Conservation (phyloP, 768 basidiomycete genomes). For the Boletus vermiculosoides region DNA sequence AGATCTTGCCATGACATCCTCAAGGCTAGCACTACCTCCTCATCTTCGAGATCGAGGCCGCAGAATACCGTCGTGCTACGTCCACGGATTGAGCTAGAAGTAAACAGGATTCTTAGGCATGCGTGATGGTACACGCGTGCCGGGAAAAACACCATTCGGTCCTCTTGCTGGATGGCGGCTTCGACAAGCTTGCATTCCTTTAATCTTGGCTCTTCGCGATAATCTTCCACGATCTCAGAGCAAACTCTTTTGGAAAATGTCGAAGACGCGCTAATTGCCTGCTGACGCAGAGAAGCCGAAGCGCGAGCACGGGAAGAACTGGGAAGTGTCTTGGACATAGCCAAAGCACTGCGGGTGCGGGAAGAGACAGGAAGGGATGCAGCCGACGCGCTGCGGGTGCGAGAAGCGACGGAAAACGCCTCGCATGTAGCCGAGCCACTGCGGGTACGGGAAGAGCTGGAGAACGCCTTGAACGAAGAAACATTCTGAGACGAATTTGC, state of each 20-base stretch:
- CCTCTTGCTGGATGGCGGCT: not conserved
- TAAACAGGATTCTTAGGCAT: slow-evolving; percentile 8
- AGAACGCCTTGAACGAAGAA: too few relatives aligned
- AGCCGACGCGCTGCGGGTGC: too few relatives aligned
- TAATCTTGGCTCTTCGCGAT: not conserved
- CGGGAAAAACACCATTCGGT: not conserved
- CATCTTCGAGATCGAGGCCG: not conserved
- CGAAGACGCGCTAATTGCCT: not conserved
- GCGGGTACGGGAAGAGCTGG: too few relatives aligned
- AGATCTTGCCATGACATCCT: slow-evolving; percentile 13
- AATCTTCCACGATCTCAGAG: not conserved
- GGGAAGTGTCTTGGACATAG: too few relatives aligned
- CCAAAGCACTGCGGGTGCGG: too few relatives aligned
- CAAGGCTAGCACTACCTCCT: not conserved
- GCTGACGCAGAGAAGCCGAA: not conserved
- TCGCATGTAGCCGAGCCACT: too few relatives aligned
- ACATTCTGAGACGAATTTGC: too few relatives aligned
- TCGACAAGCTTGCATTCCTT: not conserved
- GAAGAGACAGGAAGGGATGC: too few relatives aligned
- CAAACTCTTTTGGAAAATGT: not conserved
- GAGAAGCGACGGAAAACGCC: too few relatives aligned
- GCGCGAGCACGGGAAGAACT: too few relatives aligned
- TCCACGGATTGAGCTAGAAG: slow-evolving; percentile 10
- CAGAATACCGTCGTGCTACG: slow-evolving; percentile 7
- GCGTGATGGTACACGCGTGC: not conserved